phyloP scores from a whole-genome alignment of 2,329 filamentous ascomycete species.

The Beauveria bassiana region DNA sequence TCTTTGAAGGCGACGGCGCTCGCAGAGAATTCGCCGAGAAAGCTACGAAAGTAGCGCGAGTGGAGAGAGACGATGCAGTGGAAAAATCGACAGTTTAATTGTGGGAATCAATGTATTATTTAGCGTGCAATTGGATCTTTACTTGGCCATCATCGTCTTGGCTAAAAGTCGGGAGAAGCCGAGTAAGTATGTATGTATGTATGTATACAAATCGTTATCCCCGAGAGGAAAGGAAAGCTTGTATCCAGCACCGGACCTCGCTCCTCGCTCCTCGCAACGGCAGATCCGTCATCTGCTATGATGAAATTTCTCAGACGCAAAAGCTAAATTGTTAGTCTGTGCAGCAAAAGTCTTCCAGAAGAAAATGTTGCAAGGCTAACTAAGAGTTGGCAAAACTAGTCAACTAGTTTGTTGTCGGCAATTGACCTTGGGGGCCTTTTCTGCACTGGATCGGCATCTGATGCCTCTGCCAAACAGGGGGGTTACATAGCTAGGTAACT shows the following conservation, averaged over 20 bases:
- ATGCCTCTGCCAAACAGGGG: not conserved
- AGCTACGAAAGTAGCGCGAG: slow-evolving; percentile 13
- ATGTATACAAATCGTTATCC: not conserved
- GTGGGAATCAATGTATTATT: not conserved
- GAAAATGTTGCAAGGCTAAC: not conserved
- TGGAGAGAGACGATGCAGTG: slow-evolving; percentile 11
- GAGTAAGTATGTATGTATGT: too few species aligned
- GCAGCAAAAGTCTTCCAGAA: not conserved
- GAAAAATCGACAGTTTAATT: not conserved
- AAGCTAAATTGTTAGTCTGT: not conserved
- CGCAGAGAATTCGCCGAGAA: slow-evolving; percentile 13
- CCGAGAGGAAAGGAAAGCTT: not conserved
- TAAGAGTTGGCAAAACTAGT: too few species aligned
- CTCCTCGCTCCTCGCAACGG: too few species aligned
- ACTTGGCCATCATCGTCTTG: not conserved
- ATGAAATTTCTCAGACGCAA: not conserved
- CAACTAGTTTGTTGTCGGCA: not conserved
- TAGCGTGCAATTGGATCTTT: not conserved
- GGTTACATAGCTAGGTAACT: too few species aligned
- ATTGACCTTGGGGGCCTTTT: not conserved
- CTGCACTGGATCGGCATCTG: not conserved
- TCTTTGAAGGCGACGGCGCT: slow-evolving; percentile 16
- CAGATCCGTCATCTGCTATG: not conserved
- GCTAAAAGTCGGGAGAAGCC: not conserved
- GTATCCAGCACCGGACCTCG: too few species aligned